These are phyloP conservation scores for Balansia obtecta DNA, from an alignment of 2,329 filamentous ascomycete genomes.

Conservation along the genomic window DNA sequence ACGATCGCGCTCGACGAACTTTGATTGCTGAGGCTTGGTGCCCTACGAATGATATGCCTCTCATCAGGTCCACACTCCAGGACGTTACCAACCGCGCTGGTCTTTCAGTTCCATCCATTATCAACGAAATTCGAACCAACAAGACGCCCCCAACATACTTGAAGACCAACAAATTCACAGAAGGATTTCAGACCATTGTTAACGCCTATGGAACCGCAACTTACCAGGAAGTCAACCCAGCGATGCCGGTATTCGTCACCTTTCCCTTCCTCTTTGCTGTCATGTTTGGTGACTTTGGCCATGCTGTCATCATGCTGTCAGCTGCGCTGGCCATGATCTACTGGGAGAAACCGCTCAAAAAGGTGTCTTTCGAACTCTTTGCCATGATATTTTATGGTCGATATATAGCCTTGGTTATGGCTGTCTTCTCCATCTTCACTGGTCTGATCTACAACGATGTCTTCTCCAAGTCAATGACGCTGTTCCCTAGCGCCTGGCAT, in stretches of 20 bases:
- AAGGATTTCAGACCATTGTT: slow-evolving; percentile 97
- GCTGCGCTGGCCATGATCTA: slow-evolving; percentile 89
- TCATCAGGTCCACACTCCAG: slow-evolving; percentile 87
- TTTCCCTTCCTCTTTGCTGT: slow-evolving; percentile 99
- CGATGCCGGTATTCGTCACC: slow-evolving; percentile 86
- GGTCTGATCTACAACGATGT: slow-evolving; percentile 96
- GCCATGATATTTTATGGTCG: slow-evolving; percentile 98
- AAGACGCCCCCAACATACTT: slow-evolving; percentile 96
- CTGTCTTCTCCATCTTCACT: slow-evolving; percentile 90
- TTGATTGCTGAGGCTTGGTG: slow-evolving; percentile 97
- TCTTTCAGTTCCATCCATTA: slow-evolving; percentile 92
- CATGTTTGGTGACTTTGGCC: slow-evolving; percentile 98
- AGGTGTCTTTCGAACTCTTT: slow-evolving; percentile 86
- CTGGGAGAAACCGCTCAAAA: slow-evolving; percentile 86
- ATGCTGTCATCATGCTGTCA: slow-evolving; percentile 77
- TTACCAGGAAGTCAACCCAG: slow-evolving; percentile 94
- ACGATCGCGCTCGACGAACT: slow-evolving; percentile 89
- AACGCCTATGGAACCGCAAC: slow-evolving; percentile 97
- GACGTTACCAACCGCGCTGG: slow-evolving; percentile 95
- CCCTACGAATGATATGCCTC: slow-evolving; percentile 75
- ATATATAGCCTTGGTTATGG: slow-evolving; percentile 98
- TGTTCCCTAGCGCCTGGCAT: slow-evolving; percentile 85
- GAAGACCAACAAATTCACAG: slow-evolving; percentile 97
- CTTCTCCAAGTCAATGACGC: slow-evolving; percentile 84
- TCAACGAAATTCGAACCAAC: slow-evolving; percentile 94